Evolutionary conservation across 192 early-diverging fungal species (phyloP).

Genomic region (Umbelopsis vinacea): DNA sequence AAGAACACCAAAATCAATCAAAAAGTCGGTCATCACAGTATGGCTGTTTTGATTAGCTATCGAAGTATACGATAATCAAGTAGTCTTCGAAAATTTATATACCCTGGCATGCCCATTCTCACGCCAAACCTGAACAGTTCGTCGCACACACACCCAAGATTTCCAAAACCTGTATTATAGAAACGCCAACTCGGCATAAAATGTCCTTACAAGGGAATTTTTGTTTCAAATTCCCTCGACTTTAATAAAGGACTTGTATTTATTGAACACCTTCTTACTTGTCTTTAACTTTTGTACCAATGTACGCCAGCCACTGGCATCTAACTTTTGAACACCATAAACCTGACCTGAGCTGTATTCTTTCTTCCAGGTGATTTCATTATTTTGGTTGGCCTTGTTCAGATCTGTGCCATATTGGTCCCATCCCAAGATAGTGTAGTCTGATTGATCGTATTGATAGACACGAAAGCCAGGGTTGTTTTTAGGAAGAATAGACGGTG

Average conservation of each 20-base stretch:
- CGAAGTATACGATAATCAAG: neutral
- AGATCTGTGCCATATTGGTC: slow-evolving; percentile 37
- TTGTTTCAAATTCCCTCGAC: neutral
- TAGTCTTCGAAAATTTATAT: no score
- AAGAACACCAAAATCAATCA: slow-evolving; percentile 14
- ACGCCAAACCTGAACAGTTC: neutral
- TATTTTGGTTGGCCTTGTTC: slow-evolving; percentile 25
- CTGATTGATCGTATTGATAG: slow-evolving; percentile 36
- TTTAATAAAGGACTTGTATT: slow-evolving; percentile 9
- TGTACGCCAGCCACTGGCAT: slow-evolving; percentile 18
- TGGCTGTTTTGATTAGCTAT: slow-evolving; percentile 13
- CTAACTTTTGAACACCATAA: slow-evolving; percentile 26
- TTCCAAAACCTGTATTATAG: neutral
- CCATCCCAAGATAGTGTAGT: slow-evolving; percentile 32
- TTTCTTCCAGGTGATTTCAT: slow-evolving; percentile 18
- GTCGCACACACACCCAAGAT: neutral
- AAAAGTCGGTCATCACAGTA: slow-evolving; percentile 9
- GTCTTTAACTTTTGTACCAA: neutral
- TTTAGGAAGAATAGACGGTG: slow-evolving; percentile 43
- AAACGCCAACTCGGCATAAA: neutral
- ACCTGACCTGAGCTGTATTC: slow-evolving; percentile 37
- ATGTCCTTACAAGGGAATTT: neutral
- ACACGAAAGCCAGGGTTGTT: slow-evolving; percentile 45
- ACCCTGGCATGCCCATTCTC: neutral
- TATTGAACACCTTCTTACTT: slow-evolving; percentile 4